Percentiles rank a stretch among this genome's conserved stretches.
Evolutionary conservation across 805 yeast genomes (phyloP).

Genomic region (Metschnikowia drakensbergensis): DNA sequence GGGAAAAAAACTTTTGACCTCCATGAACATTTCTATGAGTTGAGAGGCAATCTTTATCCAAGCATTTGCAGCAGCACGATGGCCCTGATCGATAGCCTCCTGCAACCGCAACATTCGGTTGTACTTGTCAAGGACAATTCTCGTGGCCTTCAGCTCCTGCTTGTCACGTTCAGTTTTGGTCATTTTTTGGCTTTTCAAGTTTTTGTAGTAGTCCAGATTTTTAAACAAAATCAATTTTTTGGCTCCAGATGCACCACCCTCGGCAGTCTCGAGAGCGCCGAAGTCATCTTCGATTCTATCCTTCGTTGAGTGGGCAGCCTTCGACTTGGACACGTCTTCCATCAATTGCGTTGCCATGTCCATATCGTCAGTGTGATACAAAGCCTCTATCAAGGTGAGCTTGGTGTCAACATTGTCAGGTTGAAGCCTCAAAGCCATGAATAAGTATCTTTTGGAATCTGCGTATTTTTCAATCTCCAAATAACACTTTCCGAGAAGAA

Average conservation of each 20-base stretch:
- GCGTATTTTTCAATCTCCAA: slow-evolving; percentile 67
- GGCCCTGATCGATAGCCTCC: slow-evolving; percentile 32
- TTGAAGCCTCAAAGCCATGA: slow-evolving; percentile 48
- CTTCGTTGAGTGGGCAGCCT: neutral
- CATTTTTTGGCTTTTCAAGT: slow-evolving; percentile 15
- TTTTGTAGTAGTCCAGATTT: slow-evolving; percentile 14
- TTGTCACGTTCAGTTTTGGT: slow-evolving; percentile 47
- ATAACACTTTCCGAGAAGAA: slow-evolving; percentile 71
- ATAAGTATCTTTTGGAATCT: slow-evolving; percentile 59
- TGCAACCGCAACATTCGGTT: slow-evolving; percentile 51
- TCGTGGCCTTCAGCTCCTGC: slow-evolving; percentile 54
- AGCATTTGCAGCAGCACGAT: slow-evolving; percentile 58
- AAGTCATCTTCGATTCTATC: slow-evolving; percentile 7
- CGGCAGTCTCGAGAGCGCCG: neutral
- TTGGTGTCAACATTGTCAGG: slow-evolving; percentile 69
- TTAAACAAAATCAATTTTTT: slow-evolving; percentile 16
- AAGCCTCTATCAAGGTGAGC: slow-evolving; percentile 77
- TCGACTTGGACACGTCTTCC: slow-evolving; percentile 45
- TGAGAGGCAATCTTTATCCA: slow-evolving; percentile 87
- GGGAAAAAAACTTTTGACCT: slow-evolving; percentile 74
- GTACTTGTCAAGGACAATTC: slow-evolving; percentile 54
- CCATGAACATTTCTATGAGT: slow-evolving; percentile 75
- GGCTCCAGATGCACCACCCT: neutral
- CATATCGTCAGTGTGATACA: slow-evolving; percentile 59
- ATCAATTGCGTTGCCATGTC: slow-evolving; percentile 54